Evolutionary conservation across 2,329 filamentous ascomycete genomes (phyloP), one percentile per base, ranked within the genome.

Genomic region (Xylariaceae sp.): DNA sequence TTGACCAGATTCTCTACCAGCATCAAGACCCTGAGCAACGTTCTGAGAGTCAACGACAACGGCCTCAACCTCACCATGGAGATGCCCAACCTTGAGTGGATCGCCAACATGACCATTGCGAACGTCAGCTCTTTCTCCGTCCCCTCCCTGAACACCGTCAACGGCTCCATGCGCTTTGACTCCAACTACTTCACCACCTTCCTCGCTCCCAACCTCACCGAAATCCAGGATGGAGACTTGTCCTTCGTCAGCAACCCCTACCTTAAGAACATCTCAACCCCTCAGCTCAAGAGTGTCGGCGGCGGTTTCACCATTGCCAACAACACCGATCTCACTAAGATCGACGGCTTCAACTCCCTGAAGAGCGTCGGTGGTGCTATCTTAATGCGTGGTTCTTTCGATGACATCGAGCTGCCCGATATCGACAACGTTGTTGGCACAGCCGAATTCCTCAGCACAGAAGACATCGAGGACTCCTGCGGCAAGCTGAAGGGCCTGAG

Each of bases 281-380:
- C 88, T 52, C 51, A 72, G 18, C 81, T 97, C 51, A 81, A 79
- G 66, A 82, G 77, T 57, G 82, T 96, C 69, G 85, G 83, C 67
- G 92, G 90, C 78, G 90, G 88, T 73, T 84, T 96, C 73, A 86
- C 88, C 68, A 85, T 99, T 71, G 88, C 70, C 76, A 96, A 96
- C 85, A 97, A 97, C 87, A 90, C 90, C 62, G 78, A 80, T 58
- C 82, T 97, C 39, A 68, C 76, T 58, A 73, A 78, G 61, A 80
- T 97, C 58, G 75, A 82, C 65, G 85, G 84, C 39, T 89, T 97
- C 77, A 81, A 82, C 62, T 73, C 79, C 65, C 83, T 99, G 34
- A 72, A 83, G 71, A 83, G 78, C 57, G 84, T 97, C 60, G 83
- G 80, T 65, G 93, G 92, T 77, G 91, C 90, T 69, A 81, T 97